Percentiles rank a stretch among this genome's conserved stretches.
Conservation (phyloP, 352 stramenopile species). For the Globisporangium ultimum region DNA sequence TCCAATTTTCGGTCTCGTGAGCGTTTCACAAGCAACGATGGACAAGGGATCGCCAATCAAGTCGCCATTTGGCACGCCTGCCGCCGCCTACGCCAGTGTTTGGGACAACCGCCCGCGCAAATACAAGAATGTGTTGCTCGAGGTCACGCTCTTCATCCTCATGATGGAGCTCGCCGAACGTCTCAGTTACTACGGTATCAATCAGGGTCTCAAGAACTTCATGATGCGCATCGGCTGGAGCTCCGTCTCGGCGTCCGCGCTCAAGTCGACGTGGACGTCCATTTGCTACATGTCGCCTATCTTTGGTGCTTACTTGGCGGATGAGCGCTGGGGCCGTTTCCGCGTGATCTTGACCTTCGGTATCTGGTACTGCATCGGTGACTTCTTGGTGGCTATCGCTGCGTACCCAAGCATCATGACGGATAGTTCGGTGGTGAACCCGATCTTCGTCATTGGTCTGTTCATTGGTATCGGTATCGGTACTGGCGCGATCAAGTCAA, state of each 20-base stretch:
- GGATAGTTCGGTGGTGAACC: constrained; percentile 28
- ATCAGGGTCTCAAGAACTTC: too few relatives aligned
- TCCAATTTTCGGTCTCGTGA: constrained; percentile 5
- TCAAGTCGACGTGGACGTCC: constrained; percentile 68
- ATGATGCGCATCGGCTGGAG: constrained; percentile 60
- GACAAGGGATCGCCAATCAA: constrained; percentile 8
- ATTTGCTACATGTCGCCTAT: constrained; percentile 35
- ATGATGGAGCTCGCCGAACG: constrained; percentile 60
- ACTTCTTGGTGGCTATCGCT: constrained; percentile 57
- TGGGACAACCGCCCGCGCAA: too few relatives aligned
- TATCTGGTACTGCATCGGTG: constrained; percentile 58
- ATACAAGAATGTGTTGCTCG: constrained; percentile 42
- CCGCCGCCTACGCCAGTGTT: neutral
- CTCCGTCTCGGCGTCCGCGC: constrained; percentile 43
- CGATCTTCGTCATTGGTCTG: constrained; percentile 40
- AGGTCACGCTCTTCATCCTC: constrained; percentile 63
- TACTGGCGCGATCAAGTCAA: too few relatives aligned
- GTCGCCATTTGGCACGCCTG: constrained; percentile 3
- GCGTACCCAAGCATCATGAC: constrained; percentile 49
- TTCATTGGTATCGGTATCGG: too few relatives aligned
- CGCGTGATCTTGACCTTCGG: constrained; percentile 56
- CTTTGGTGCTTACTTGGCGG: constrained; percentile 51
- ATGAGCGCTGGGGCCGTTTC: constrained; percentile 63
- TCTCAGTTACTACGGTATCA: constrained; percentile 55
- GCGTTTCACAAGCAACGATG: neutral